phyloP scores from a whole-genome alignment of 192 early-diverging fungal species.

The Chytriomyces confervae region DNA sequence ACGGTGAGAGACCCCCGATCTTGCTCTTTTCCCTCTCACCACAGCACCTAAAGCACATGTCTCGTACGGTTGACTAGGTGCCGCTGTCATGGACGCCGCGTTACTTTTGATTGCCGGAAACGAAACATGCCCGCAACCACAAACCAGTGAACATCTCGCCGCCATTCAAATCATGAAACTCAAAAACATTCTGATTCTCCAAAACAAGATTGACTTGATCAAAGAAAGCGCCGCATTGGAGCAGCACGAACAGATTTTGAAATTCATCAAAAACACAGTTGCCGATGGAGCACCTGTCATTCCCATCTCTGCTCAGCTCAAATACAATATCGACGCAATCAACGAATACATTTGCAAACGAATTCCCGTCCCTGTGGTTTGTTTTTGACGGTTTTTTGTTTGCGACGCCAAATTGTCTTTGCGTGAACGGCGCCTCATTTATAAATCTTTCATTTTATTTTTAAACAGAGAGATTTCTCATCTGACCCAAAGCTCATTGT shows the following conservation, averaged over 20 bases:
- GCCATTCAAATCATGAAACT: constrained; percentile 99
- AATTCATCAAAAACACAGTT: constrained; percentile 93
- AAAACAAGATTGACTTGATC: constrained; percentile 99
- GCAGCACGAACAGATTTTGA: constrained; percentile 88
- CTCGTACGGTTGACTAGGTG: constrained; percentile 1
- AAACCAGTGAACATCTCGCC: constrained; percentile 97
- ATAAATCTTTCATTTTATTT: neutral
- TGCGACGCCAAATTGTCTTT: too few relatives aligned
- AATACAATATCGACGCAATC: constrained; percentile 98
- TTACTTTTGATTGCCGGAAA: constrained; percentile 97
- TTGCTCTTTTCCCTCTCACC: neutral
- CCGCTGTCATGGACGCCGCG: constrained; percentile 98
- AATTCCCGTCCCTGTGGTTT: constrained; percentile 86
- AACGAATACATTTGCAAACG: constrained; percentile 97
- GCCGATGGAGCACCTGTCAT: constrained; percentile 95
- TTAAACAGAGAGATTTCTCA: constrained; percentile 77
- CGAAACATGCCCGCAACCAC: constrained; percentile 98
- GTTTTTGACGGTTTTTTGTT: neutral
- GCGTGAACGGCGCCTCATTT: neutral
- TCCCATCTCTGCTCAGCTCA: constrained; percentile 97
- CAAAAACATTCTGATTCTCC: constrained; percentile 93
- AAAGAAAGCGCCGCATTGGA: constrained; percentile 89
- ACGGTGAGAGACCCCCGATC: constrained; percentile 60
- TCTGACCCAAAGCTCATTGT: constrained; percentile 92
- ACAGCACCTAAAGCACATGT: too few relatives aligned